Evolutionary conservation across 805 yeast genomes (phyloP).

Genomic region (Candida silvatica): DNA sequence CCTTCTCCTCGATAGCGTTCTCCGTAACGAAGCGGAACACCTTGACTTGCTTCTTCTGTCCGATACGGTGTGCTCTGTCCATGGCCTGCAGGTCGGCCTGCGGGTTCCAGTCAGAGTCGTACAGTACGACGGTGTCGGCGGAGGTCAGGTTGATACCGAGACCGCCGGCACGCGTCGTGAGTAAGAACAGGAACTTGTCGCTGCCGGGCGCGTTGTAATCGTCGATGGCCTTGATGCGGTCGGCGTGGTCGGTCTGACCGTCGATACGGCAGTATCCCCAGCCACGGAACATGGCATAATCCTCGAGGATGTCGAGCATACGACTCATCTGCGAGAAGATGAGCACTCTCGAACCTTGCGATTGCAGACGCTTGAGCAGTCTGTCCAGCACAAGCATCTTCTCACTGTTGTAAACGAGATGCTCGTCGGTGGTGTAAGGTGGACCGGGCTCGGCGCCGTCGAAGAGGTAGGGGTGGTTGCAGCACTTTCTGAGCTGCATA

Average conservation of each 20-base stretch:
- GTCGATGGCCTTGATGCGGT: conserved; percentile 68
- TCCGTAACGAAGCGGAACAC: conserved; percentile 74
- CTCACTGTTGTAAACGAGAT: conserved; percentile 63
- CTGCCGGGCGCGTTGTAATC: conserved; percentile 72
- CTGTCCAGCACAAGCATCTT: conserved; percentile 67
- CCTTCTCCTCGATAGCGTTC: conserved; percentile 78
- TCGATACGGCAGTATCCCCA: conserved; percentile 73
- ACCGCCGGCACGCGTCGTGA: conserved; percentile 88
- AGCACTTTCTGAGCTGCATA: conserved; percentile 79
- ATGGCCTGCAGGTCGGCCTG: conserved; percentile 85
- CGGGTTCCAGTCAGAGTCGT: conserved; percentile 84
- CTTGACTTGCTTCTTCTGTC: conserved; percentile 76
- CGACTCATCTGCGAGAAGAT: conserved; percentile 82
- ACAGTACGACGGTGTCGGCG: conserved; percentile 71
- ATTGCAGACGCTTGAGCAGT: conserved; percentile 48
- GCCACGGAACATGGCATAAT: conserved; percentile 63
- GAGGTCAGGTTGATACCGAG: conserved; percentile 75
- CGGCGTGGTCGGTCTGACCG: conserved; percentile 76
- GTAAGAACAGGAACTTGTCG: conserved; percentile 60
- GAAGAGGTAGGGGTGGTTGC: conserved; percentile 77
- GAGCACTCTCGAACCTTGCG: conserved; percentile 69
- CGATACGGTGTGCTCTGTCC: conserved; percentile 87
- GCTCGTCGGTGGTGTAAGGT: conserved; percentile 80
- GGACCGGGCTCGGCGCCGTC: conserved; percentile 92
- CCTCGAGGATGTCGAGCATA: conserved; percentile 72